Evolutionary conservation across 2,329 filamentous ascomycete genomes (phyloP), one percentile per base, ranked within the genome.

Genomic region (Fusarium sp.): DNA sequence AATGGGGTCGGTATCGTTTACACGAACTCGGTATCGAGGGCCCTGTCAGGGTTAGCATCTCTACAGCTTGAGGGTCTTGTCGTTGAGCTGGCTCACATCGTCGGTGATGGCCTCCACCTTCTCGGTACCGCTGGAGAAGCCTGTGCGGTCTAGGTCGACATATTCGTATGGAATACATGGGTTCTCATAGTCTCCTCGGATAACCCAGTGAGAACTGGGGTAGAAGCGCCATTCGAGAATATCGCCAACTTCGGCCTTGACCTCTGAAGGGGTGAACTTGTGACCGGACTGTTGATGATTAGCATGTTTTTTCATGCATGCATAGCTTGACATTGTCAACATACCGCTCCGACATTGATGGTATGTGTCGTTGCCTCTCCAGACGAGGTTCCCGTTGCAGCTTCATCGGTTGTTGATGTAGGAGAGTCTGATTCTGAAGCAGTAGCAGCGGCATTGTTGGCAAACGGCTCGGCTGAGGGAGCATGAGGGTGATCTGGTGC

Each of bases 81-180:
- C 10, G 14, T 36, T 44, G 21, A 29, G 19, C 31, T 35, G 67
- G 67, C 77, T 73, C 66, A 82, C 80, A 70, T 82, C 73, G 23
- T 77, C 71, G 7, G 77, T 73, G 23, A 82, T 79, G 6, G 79
- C 77, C 15, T 78, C 76, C 1, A 84, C 78, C 4, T 75, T 72
- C 9, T 78, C 61, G 38, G 77, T 79, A 4, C 83, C 85, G 49
- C 80, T 84, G 66, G 79, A 87, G 68, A 88, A 87, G 9, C 81
- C 80, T 7, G 78, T 61, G 31, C 79, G 74, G 23, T 83, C 79
- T 43, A 77, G 59, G 1, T 78, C 77, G 43, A 81, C 77, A 48
- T 82, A 77, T 47, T 86, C 82, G 54, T 85, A 88, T 0, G 88
- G 87, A 38, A 88, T 82, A 57, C 88, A 91, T 35, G 88, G 85